Evolutionary conservation across 208 protist genomes (phyloP).

Genomic region (Leptomonas pyrrhocoris): DNA sequence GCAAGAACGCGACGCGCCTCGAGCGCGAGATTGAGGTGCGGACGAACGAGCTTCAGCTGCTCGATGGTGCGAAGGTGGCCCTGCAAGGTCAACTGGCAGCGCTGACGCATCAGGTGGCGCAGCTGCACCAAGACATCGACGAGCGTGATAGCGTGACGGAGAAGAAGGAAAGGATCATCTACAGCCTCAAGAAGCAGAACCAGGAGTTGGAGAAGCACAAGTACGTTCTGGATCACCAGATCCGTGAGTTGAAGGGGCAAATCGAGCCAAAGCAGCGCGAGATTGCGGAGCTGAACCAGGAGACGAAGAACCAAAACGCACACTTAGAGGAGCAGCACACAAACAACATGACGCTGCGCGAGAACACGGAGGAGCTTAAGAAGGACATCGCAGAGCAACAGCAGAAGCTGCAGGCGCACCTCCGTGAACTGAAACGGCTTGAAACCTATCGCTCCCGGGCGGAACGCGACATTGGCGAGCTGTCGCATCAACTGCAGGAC

Average conservation of each 20-base stretch:
- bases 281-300: conserved; percentile 89
- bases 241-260: conserved; percentile 97
- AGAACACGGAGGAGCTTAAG: conserved; percentile 90
- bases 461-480: conserved; percentile 79
- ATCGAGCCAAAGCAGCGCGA: conserved; percentile 97
- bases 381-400: conserved; percentile 90
- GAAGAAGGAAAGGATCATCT: conserved; percentile 97
- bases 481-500: conserved; percentile 91
- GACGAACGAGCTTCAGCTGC: conserved; percentile 67
- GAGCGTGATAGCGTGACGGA: conserved; percentile 94
- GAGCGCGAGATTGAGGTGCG: conserved; percentile 93
- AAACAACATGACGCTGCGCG: conserved; percentile 88
- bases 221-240: conserved; percentile 98
- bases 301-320: conserved; percentile 92
- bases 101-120: conserved; percentile 86
- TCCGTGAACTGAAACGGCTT: conserved; percentile 84
- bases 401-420: conserved; percentile 71
- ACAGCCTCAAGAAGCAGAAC: conserved; percentile 97
- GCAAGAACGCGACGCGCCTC: conserved; percentile 91
- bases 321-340: conserved; percentile 91
- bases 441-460: conserved; percentile 89
- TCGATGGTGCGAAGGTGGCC: conserved; percentile 77
- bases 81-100: conserved; percentile 81
- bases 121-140: conserved; percentile 92
- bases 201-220: conserved; percentile 98